Conservation (phyloP, 1,139 yeast species). For the Kurtzmaniella quercitrusa region DNA sequence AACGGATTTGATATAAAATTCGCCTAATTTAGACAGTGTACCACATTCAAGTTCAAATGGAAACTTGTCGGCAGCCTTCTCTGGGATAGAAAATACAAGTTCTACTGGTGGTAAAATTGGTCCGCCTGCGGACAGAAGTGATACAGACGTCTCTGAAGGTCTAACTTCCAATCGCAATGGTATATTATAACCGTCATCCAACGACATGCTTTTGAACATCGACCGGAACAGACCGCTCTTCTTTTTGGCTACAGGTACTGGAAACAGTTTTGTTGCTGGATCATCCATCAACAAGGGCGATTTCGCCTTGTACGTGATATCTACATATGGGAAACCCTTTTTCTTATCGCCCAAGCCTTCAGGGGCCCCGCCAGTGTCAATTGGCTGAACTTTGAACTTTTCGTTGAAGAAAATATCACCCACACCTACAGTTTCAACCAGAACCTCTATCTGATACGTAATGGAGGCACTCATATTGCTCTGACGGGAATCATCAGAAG, state of each 20-base stretch:
- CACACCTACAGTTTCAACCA: conserved; percentile 4
- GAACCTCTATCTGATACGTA: conserved; percentile 7
- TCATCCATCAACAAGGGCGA: conserved; percentile 2
- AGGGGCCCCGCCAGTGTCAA: conserved; percentile 1
- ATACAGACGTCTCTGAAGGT: conserved; percentile 1
- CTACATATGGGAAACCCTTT: conserved; percentile 4
- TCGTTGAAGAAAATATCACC: conserved; percentile 7
- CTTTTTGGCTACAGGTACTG: conserved; percentile 4
- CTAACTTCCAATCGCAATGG: conserved; percentile 5
- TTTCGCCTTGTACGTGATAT: conserved; percentile 2
- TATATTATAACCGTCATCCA: conserved; percentile 1
- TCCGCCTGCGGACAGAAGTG: conserved; percentile 3
- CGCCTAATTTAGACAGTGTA: conserved; percentile 4
- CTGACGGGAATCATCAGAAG: background rate
- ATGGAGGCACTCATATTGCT: conserved; percentile 4
- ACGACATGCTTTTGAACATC: conserved; percentile 3
- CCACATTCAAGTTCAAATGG: conserved; percentile 2
- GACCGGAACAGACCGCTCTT: conserved; percentile 4
- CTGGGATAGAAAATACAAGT: conserved; percentile 3
- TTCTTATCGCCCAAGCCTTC: conserved; percentile 2
- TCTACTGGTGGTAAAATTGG: conserved; percentile 5
- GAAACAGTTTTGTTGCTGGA: conserved; percentile 1
- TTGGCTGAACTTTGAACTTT: conserved; percentile 6
- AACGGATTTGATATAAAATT: conserved; percentile 4
- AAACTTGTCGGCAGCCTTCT: background rate